Percentiles rank a stretch among this genome's conserved stretches.
phyloP scores from a whole-genome alignment of 2,329 filamentous ascomycete genomes.

The Sporothrix schenckii region DNA sequence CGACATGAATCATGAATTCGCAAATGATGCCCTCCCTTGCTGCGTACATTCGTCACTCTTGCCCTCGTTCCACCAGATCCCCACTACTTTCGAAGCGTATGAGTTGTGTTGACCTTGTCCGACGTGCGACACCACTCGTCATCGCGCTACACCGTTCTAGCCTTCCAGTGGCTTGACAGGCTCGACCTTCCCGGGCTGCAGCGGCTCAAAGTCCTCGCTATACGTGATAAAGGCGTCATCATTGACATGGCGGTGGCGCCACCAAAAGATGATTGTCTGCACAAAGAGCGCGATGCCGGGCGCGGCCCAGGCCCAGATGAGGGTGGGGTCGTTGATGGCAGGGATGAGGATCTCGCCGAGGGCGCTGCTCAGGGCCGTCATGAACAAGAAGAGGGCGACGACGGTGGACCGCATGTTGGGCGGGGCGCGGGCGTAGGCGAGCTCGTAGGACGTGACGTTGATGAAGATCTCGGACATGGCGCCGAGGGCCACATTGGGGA shows the following conservation, averaged over 20 bases:
- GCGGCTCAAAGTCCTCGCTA: slow-evolving; percentile 30
- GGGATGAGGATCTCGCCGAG: slow-evolving; percentile 51
- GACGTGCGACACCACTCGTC: no score
- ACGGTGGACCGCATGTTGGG: slow-evolving; percentile 65
- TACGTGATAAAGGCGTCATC: slow-evolving; percentile 49
- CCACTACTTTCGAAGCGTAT: no score
- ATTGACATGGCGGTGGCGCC: slow-evolving; percentile 51
- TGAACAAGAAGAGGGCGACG: slow-evolving; percentile 59
- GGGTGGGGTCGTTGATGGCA: slow-evolving; percentile 47
- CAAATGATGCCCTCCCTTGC: no score
- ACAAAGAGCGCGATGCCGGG: slow-evolving; percentile 52
- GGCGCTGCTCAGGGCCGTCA: slow-evolving; percentile 60
- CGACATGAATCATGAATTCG: no score
- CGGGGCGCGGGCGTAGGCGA: slow-evolving; percentile 69
- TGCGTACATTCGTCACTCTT: no score
- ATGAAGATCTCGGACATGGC: slow-evolving; percentile 60
- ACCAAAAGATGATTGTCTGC: slow-evolving; percentile 54
- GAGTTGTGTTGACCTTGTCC: no score
- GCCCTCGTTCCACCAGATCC: no score
- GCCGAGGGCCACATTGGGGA: slow-evolving; percentile 55
- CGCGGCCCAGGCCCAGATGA: slow-evolving; percentile 51
- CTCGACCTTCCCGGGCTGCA: no score
- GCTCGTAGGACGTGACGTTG: slow-evolving; percentile 66
- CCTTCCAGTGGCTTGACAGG: no score
- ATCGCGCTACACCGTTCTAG: no score